Base-by-base conservation (phyloP, 164 flowering plant genomes). In the Piper longum region DNA sequence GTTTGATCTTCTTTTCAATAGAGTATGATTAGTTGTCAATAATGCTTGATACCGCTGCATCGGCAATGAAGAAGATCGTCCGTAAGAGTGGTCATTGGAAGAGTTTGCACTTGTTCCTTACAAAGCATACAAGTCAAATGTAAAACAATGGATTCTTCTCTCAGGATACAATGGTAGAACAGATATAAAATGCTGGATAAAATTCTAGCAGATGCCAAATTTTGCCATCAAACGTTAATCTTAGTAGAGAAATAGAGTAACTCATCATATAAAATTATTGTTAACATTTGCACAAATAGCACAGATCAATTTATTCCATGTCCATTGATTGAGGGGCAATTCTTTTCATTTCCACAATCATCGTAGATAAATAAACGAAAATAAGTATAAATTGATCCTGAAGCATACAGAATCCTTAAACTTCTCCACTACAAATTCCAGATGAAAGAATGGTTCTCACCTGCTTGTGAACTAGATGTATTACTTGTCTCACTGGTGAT, bases 21-120 rank as follows among this genome's bases (percentile, higher is more conserved):
- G 58, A 59, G 70, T 63, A 60, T 77, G 77, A 59, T 85, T 87
- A 26, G 81, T 63, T 42, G 69, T 64, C 60, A 88, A 77, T 70
- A 83, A 85, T 64, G 87, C 88, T 59, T 78, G 85, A 68, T 71
- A 65, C 8, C 81, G 74, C 73, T 85, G 91, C 62, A 59, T 58
- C 6, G 75, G 71, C 13, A 83, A 70, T 63, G 85, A 77, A 67
- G 81, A 61, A 64, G 84, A 72, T 36, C 57, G 68, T 43, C 67
- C 69, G 18, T 63, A 67, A 62, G 81, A 69, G 75, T 56, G 61
- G 18, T 84, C 69, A 57, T 71, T 56, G 43, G 60, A 45, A 9
- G 86, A 75, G 65, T 72, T 69, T 40, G 62, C 64, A 26, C 75
- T 88, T 76, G 84, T 64, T 62, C 45, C 59, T 42, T 62, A 57